Evolutionary conservation across 2,329 filamentous ascomycete genomes (phyloP).

Genomic region (Fusarium liriodendri): DNA sequence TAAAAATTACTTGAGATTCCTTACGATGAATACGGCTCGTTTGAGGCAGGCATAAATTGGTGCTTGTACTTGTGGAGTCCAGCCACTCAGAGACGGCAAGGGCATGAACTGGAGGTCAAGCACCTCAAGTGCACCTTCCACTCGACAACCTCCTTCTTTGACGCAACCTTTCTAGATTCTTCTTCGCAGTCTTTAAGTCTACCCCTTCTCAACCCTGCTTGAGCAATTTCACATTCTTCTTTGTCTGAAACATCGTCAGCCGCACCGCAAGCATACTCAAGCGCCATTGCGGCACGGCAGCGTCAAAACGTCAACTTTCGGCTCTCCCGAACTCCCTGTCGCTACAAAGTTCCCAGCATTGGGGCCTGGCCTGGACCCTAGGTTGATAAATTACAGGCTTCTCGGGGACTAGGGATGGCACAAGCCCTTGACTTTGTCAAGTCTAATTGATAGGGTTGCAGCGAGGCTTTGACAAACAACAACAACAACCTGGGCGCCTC

Average conservation of each 20-base stretch:
- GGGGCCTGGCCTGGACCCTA: background rate
- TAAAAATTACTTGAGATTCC: too few species aligned
- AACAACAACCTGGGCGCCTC: background rate
- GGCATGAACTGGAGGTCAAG: background rate
- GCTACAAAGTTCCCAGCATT: background rate
- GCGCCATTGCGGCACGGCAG: background rate
- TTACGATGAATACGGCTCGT: too few species aligned
- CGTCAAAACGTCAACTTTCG: background rate
- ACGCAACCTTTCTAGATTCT: background rate
- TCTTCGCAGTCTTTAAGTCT: background rate
- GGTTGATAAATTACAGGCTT: background rate
- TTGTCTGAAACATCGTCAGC: background rate
- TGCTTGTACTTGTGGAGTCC: too few species aligned
- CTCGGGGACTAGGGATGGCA: background rate
- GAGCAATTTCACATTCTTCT: background rate
- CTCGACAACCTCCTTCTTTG: background rate
- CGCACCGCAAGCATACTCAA: background rate
- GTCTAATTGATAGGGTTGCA: background rate
- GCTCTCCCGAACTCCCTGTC: background rate
- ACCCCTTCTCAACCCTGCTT: background rate
- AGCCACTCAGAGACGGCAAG: background rate
- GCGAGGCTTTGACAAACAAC: background rate
- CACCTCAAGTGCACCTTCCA: background rate
- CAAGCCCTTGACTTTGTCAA: background rate
- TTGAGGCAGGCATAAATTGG: too few species aligned